Evolutionary conservation across 495 filamentous ascomycete genomes (phyloP), one percentile per base, ranked within the genome.

Genomic region (Neurospora sp.): DNA sequence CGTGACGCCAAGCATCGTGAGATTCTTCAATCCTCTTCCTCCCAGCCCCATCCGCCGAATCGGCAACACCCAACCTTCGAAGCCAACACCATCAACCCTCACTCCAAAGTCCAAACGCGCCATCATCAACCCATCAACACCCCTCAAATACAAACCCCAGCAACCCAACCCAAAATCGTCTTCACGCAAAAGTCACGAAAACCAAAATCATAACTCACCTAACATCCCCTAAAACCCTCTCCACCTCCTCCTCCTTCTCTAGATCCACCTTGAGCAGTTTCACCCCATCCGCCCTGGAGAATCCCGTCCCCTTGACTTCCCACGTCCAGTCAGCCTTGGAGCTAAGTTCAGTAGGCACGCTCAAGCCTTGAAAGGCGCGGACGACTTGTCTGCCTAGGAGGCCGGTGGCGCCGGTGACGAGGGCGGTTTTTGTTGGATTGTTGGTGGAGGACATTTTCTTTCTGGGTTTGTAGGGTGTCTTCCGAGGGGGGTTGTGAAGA

Each of bases 391-490:
- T 89, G 39, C 94, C 94, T 9, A 98, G 87, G 3, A 96, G 85
- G 62, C 94, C 94, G 43, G 89, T 95, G 54, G 92, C 94, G 42
- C 94, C 94, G 36, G 94, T 98, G 69, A 98, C 84, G 28, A 98
- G 85, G 43, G 86, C 93, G 42, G 87, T 91, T 69, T 81, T 83
- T 80, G 31, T 40, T 71, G 2, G 36, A n/a, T 39, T 69, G 48
- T 42, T 74, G 39, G 17, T 37, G 40, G 17, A 45, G 37, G 17
- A 45, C 70, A 28, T 70, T 59, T 72, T 70, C 43, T 54, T 71
- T 70, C 38, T 69, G 38, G 38, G 31, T 39, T 39, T 66, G 21
- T 34, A 39, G 9, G 54, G 7, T 8, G 17, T 34, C 31, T 62
- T 3, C 15, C 8, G 4, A 15, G 21, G 15, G 31, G 6, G 7